These are phyloP conservation scores for Leucocoprinus birnbaumii DNA, from an alignment of 768 basidiomycete species.

Conservation along the genomic window DNA sequence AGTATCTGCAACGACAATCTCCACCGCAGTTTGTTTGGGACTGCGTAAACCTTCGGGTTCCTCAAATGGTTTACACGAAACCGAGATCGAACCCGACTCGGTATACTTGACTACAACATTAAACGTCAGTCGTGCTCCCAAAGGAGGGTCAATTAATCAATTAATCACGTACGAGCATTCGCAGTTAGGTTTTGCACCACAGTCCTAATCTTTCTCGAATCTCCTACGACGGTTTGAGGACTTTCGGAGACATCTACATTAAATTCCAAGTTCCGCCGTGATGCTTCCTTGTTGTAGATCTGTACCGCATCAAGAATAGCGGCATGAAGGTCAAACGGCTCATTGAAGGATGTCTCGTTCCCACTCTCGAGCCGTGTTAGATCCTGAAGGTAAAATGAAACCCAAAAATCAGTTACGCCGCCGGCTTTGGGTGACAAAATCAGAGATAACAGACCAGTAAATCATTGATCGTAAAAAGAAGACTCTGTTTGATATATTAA, in stretches of 20 bases:
- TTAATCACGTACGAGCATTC: slow-evolving; percentile 53
- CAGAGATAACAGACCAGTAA: slow-evolving; percentile 43
- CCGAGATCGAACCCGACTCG: slow-evolving; percentile 50
- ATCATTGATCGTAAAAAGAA: slow-evolving; percentile 84
- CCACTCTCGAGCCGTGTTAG: slow-evolving; percentile 76
- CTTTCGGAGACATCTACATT: slow-evolving; percentile 48
- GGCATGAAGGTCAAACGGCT: slow-evolving; percentile 66
- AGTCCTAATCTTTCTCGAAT: slow-evolving; percentile 69
- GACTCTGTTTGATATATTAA: slow-evolving; percentile 35
- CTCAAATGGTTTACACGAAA: slow-evolving; percentile 49
- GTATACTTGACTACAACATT: slow-evolving; percentile 69
- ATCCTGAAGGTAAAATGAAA: slow-evolving; percentile 39
- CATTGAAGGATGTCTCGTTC: slow-evolving; percentile 70
- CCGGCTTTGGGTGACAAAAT: background rate
- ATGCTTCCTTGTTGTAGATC: slow-evolving; percentile 66
- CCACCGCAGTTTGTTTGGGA: slow-evolving; percentile 50
- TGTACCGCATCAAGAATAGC: slow-evolving; percentile 60
- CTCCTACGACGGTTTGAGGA: slow-evolving; percentile 65
- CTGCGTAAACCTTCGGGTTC: slow-evolving; percentile 50
- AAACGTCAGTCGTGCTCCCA: background rate
- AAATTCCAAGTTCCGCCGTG: slow-evolving; percentile 58
- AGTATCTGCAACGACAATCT: slow-evolving; percentile 70
- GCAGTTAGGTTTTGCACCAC: slow-evolving; percentile 77
- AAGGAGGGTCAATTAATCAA: background rate
- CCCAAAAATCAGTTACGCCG: background rate